These are phyloP conservation scores for Trichoderma sp. DNA, from an alignment of 2,329 filamentous ascomycete species.

Conservation along the genomic window DNA sequence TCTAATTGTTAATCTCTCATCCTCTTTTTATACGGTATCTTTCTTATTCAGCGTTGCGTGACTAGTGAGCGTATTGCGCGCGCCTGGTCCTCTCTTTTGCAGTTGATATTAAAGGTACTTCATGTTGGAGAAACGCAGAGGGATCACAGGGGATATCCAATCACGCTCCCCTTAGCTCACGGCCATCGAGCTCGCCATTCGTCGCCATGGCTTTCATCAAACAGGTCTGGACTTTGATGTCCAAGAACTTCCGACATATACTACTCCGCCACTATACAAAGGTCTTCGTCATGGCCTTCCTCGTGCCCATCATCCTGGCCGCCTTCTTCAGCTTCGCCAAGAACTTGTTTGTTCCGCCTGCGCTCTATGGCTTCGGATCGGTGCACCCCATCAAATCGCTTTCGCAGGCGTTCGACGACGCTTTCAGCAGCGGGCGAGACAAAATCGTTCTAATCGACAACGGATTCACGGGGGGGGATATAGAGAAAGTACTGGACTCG, in stretches of 20 bases:
- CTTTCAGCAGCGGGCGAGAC: constrained; percentile 60
- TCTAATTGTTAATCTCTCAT: background rate
- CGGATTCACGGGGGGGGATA: constrained; percentile 68
- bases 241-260: constrained; percentile 65
- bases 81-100: background rate
- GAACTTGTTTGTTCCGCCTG: constrained; percentile 81
- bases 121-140: background rate
- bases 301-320: constrained; percentile 62
- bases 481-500: constrained; percentile 69
- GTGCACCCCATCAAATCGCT: constrained; percentile 66
- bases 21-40: background rate
- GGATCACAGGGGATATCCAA: background rate
- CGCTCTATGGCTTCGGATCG: constrained; percentile 72
- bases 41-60: background rate
- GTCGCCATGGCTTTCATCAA: constrained; percentile 55
- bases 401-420: constrained; percentile 62
- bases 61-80: background rate
- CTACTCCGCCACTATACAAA: constrained; percentile 57
- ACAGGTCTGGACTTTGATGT: constrained; percentile 64
- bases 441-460: constrained; percentile 81
- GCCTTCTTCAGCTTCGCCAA: constrained; percentile 71
- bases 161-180: background rate
- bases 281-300: constrained; percentile 59
- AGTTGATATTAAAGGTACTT: background rate
- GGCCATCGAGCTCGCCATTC: background rate